These are phyloP conservation scores for Vitis hybrid DNA, from an alignment of 177 flowering plant genomes.

Conservation along the genomic window DNA sequence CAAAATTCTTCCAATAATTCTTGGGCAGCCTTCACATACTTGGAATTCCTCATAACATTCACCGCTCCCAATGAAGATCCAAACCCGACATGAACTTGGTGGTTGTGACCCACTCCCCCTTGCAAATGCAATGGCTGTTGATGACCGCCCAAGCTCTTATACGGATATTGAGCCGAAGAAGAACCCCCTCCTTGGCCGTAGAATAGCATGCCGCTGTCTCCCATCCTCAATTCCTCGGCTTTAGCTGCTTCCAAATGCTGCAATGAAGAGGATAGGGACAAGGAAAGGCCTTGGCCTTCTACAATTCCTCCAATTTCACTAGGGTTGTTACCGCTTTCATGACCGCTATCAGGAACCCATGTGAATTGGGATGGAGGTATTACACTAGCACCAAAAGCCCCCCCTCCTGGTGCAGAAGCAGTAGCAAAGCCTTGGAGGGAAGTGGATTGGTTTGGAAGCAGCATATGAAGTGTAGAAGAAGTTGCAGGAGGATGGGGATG, in stretches of 20 bases:
- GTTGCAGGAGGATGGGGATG: constrained; percentile 19
- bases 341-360: constrained; percentile 38
- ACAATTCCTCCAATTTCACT: constrained; percentile 26
- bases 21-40: constrained; percentile 76
- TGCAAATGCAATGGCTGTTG: constrained; percentile 31
- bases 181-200: constrained; percentile 41
- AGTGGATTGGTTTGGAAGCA: constrained; percentile 46
- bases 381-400: constrained; percentile 15
- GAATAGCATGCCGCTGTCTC: constrained; percentile 45
- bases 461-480: constrained; percentile 51
- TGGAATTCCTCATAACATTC: constrained; percentile 71
- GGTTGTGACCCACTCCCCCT: constrained; percentile 30
- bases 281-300: constrained; percentile 71
- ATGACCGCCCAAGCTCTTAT: constrained; percentile 34
- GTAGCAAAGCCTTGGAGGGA: constrained; percentile 35
- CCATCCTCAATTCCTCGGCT: constrained; percentile 69
- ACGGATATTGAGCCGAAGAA: constrained; percentile 20
- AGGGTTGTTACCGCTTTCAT: constrained; percentile 16
- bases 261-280: constrained; percentile 70
- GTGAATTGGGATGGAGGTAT: constrained; percentile 43
- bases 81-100: constrained; percentile 49
- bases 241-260: constrained; percentile 69
- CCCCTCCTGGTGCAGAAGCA: constrained; percentile 14
- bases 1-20: constrained; percentile 94
- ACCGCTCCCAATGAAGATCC: constrained; percentile 47